A percentile compares a stretch with the other conserved stretches of the same genome.
These are phyloP conservation scores for Claviceps arundinis DNA, from an alignment of 2,329 filamentous ascomycete species.

Conservation along the genomic window DNA sequence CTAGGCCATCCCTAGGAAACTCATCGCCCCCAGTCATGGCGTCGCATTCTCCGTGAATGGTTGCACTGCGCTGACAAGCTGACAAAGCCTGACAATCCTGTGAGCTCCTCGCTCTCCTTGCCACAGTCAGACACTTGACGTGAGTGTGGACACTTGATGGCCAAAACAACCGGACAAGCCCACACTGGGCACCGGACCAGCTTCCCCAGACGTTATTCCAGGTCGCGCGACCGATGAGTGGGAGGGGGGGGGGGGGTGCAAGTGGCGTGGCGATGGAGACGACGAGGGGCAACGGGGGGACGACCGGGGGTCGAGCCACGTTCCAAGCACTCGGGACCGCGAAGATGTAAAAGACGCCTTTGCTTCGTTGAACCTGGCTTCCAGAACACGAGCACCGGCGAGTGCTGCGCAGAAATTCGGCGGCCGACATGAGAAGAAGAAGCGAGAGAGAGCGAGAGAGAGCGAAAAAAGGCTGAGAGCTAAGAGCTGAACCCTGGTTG, in stretches of 20 bases:
- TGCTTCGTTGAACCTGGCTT: not conserved
- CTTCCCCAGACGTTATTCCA: not conserved
- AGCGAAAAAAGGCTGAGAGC: not conserved
- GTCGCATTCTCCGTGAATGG: no score
- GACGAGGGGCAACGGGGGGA: not conserved
- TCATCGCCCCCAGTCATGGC: no score
- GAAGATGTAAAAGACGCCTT: not conserved
- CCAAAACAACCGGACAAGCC: not conserved
- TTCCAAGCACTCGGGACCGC: conserved; percentile 3
- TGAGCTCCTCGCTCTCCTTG: no score
- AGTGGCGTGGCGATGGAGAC: no score
- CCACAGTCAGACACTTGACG: not conserved
- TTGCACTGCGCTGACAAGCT: no score
- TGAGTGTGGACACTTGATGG: not conserved
- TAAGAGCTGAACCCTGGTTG: not conserved
- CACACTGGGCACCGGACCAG: not conserved
- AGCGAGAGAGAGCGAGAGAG: not conserved
- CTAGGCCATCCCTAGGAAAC: no score
- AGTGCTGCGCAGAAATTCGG: not conserved
- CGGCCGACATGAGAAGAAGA: no score
- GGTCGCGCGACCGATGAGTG: not conserved
- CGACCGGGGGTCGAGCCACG: conserved; percentile 1
- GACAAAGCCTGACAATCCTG: no score
- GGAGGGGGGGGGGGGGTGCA: no score
- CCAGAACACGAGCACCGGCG: conserved; percentile 1